These are phyloP conservation scores for Crucibulum laeve DNA, from an alignment of 768 basidiomycete genomes.

Conservation along the genomic window DNA sequence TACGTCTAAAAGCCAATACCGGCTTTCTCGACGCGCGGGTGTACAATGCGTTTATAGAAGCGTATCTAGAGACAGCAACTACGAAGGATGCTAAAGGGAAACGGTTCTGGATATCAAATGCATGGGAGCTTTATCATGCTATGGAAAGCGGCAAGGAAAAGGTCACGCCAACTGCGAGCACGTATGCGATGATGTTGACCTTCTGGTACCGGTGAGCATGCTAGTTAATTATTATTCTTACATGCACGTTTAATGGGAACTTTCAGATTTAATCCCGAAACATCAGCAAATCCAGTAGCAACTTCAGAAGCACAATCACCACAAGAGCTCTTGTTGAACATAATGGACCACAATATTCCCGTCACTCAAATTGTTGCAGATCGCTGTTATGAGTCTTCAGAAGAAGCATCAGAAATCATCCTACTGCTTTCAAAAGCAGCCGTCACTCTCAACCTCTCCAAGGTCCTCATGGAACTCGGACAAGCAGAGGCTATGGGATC, in stretches of 20 bases:
- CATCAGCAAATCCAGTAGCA: slow-evolving; percentile 14
- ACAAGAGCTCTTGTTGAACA: slow-evolving; percentile 33
- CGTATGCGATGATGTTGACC: slow-evolving; percentile 69
- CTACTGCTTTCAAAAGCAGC: slow-evolving; percentile 56
- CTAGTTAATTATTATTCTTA: neutral
- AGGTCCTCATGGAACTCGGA: slow-evolving; percentile 52
- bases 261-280: slow-evolving; percentile 35
- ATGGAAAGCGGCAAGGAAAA: slow-evolving; percentile 49
- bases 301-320: slow-evolving; percentile 15
- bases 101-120: slow-evolving; percentile 57
- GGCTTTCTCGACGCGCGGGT: slow-evolving; percentile 37
- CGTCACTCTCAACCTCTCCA: slow-evolving; percentile 45
- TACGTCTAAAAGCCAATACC: slow-evolving; percentile 36
- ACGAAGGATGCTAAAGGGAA: slow-evolving; percentile 37
- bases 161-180: slow-evolving; percentile 45
- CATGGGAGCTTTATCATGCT: slow-evolving; percentile 53
- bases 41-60: slow-evolving; percentile 66
- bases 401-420: slow-evolving; percentile 53
- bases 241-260: slow-evolving; percentile 1
- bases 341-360: slow-evolving; percentile 47
- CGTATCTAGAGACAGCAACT: slow-evolving; percentile 57
- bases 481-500: slow-evolving; percentile 45
- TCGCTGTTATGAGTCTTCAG: slow-evolving; percentile 47
- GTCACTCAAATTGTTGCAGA: slow-evolving; percentile 51
- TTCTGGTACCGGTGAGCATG: slow-evolving; percentile 50